Base-by-base conservation (phyloP, 2,329 filamentous ascomycete genomes). In the Bipolaris bicolor region DNA sequence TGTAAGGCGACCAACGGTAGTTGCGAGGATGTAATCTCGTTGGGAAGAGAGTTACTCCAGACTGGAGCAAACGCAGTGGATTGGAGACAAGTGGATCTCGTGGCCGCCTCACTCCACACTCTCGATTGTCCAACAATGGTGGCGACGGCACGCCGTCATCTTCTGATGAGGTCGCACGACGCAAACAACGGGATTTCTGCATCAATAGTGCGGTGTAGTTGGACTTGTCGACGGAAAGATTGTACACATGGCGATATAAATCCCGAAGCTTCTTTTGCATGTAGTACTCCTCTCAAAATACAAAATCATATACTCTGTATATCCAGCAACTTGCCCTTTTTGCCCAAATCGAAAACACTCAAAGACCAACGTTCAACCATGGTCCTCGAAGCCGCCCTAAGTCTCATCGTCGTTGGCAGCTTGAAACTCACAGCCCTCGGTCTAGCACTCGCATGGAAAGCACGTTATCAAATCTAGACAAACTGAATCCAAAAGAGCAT, bases 391-490 rank as follows among this genome's bases (percentile, higher is more conserved):
- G 46, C 46, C 20, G 57, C 67, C 4, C 47, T 60, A 47, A 58
- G 65, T 40, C 37, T 74, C 20, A 43, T 70, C 29, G 55, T 74
- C 48, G 60, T 75, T 51, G 61, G 67, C 7, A 64, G 65, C 18
- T 52, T 75, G 15, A 74, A 75, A 52, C 67, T 75, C 47, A 62
- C 71, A 13, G 71, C 72, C 7, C 45, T 73, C 4, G 69, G 62
- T 1, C 57, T 75, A 43, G 65, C 66, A 1, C 60, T 75, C 41
- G 65, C 57, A 29, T 73, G 70, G 70, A 60, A 70, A 55, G 55
- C 61, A 3, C 54, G 61, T 7, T 71, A 71, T 53, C 68, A 51
- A 60, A 18, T 9, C 22, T 48, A 26, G 24, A 13, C 20, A 5
- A 41, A 10, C 22, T 10, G 0, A 16, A 31, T 11, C 3, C n/a